Percentiles rank a stretch among this genome's conserved stretches.
phyloP scores from a whole-genome alignment of 2,329 filamentous ascomycete species.

The Hypomyces perniciosus region DNA sequence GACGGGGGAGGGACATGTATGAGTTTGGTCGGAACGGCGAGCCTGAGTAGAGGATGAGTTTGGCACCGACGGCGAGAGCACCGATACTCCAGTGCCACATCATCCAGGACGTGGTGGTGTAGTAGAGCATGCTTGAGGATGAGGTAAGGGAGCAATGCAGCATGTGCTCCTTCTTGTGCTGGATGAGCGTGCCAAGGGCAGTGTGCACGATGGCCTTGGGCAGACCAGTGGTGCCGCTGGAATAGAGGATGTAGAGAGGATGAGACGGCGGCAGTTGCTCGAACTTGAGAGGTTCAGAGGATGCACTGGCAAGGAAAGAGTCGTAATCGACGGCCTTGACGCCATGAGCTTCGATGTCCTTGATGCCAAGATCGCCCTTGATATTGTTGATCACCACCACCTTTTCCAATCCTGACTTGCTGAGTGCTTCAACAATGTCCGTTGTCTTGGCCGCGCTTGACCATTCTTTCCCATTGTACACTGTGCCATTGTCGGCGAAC shows the following conservation, averaged over 20 bases:
- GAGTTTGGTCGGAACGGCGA: slow-evolving; percentile 80
- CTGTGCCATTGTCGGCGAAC: slow-evolving; percentile 80
- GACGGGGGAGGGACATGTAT: slow-evolving; percentile 71
- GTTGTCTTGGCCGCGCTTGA: slow-evolving; percentile 70
- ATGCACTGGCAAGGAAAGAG: slow-evolving; percentile 37
- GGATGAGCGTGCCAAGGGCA: slow-evolving; percentile 79
- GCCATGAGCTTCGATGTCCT: slow-evolving; percentile 33
- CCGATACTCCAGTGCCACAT: slow-evolving; percentile 99
- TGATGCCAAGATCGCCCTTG: slow-evolving; percentile 36
- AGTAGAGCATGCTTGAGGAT: slow-evolving; percentile 77
- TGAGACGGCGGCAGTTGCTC: slow-evolving; percentile 76
- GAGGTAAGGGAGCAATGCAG: slow-evolving; percentile 77
- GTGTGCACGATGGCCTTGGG: slow-evolving; percentile 96
- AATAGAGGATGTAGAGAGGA: slow-evolving; percentile 90
- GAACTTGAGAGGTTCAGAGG: slow-evolving; percentile 53
- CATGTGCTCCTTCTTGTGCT: slow-evolving; percentile 95
- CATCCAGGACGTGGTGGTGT: slow-evolving; percentile 96
- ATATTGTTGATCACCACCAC: slow-evolving; percentile 72
- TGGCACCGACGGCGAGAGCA: slow-evolving; percentile 74
- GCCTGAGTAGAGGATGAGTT: slow-evolving; percentile 84
- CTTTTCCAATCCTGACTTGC: slow-evolving; percentile 53
- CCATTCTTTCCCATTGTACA: slow-evolving; percentile 90
- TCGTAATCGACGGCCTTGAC: slow-evolving; percentile 40
- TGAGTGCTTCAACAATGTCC: slow-evolving; percentile 65
- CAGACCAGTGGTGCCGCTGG: slow-evolving; percentile 77